These are phyloP conservation scores for Triangularia setosa DNA, from an alignment of 2,329 filamentous ascomycete genomes.

Conservation along the genomic window DNA sequence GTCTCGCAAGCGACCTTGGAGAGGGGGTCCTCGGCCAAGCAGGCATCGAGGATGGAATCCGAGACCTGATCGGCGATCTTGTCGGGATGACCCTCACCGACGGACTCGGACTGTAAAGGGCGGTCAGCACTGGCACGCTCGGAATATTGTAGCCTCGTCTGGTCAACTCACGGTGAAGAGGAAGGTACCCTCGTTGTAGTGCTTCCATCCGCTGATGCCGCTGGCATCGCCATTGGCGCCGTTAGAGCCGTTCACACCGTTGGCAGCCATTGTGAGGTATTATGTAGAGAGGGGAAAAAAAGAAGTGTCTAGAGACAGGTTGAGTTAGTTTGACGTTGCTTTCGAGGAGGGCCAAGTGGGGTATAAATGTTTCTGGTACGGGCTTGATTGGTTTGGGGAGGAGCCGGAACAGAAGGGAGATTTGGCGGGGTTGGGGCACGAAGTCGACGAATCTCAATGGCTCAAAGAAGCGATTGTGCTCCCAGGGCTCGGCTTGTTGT, in stretches of 20 bases:
- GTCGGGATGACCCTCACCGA: constrained; percentile 88
- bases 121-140: constrained; percentile 18
- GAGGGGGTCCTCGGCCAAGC: constrained; percentile 86
- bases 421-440: not conserved
- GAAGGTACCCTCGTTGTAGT: constrained; percentile 66
- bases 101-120: constrained; percentile 66
- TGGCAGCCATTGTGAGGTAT: constrained; percentile 49
- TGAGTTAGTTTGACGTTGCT: constrained; percentile 15
- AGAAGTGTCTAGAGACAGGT: constrained; percentile 4
- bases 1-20: constrained; percentile 99
- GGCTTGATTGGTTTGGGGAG: not conserved
- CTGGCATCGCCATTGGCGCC: constrained; percentile 42
- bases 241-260: constrained; percentile 45
- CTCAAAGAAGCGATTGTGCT: not conserved
- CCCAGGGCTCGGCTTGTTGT: not conserved
- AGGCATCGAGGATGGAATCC: constrained; percentile 97
- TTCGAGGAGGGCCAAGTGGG: not conserved
- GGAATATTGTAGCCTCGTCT: not conserved
- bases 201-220: constrained; percentile 38
- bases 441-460: not conserved
- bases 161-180: constrained; percentile 68
- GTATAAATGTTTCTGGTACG: not conserved
- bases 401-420: not conserved
- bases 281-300: constrained; percentile 1
- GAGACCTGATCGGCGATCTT: constrained; percentile 99